These are phyloP conservation scores for Aspergillus piperis DNA, from an alignment of 2,329 filamentous ascomycete genomes.

Conservation along the genomic window DNA sequence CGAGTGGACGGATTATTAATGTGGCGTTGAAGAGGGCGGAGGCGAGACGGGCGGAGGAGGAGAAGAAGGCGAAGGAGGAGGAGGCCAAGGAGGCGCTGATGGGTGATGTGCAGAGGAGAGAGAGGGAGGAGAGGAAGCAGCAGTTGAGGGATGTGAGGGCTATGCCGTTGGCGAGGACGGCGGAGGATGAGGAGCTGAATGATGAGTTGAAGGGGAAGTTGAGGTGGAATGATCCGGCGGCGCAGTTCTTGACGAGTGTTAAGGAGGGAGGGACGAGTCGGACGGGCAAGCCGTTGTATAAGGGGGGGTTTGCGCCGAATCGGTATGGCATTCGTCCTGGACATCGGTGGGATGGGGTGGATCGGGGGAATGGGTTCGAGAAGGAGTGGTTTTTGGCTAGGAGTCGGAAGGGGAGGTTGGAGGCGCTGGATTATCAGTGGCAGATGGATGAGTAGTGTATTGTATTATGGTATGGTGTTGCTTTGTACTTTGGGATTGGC, in stretches of 20 bases:
- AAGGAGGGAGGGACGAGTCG: conserved; percentile 47
- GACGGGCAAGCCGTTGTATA: conserved; percentile 68
- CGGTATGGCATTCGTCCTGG: conserved; percentile 91
- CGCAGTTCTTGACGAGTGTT: conserved; percentile 67
- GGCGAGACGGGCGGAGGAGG: conserved; percentile 74
- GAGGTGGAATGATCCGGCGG: conserved; percentile 94
- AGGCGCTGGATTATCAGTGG: conserved; percentile 86
- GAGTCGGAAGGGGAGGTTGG: conserved; percentile 74
- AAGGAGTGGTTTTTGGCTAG: conserved; percentile 86
- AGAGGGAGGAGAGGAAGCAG: conserved; percentile 65
- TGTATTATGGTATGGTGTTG: background rate
- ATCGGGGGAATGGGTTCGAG: conserved; percentile 91
- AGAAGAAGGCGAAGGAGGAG: conserved; percentile 64
- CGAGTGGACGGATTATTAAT: conserved; percentile 91
- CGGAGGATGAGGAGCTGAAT: conserved; percentile 87
- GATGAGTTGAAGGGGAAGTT: conserved; percentile 72
- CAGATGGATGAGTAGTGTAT: conserved; percentile 78
- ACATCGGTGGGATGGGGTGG: conserved; percentile 95
- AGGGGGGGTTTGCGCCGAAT: conserved; percentile 81
- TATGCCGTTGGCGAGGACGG: conserved; percentile 74
- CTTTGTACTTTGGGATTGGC: background rate
- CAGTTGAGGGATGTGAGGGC: conserved; percentile 76
- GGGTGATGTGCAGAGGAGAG: conserved; percentile 79
- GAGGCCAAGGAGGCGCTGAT: conserved; percentile 70
- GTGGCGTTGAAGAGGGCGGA: conserved; percentile 88